These are phyloP conservation scores for Crithidia fasciculata DNA, from an alignment of 208 protist genomes.

Conservation along the genomic window DNA sequence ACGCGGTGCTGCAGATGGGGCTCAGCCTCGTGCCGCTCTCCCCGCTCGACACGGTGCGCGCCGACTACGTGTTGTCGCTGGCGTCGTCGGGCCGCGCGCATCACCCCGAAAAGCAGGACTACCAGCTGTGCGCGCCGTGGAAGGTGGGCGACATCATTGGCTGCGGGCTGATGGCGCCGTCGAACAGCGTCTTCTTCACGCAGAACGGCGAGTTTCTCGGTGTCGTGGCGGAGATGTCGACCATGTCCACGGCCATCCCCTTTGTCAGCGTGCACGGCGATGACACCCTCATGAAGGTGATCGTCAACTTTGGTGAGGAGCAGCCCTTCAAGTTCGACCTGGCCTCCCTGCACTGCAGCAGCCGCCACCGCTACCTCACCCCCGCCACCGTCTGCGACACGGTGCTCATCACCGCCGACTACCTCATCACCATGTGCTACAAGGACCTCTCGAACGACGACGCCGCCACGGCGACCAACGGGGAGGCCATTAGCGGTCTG, in stretches of 20 bases:
- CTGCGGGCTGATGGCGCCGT: conserved; percentile 79
- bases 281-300: conserved; percentile 72
- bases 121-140: conserved; percentile 61
- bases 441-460: conserved; percentile 45
- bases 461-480: conserved; percentile 32
- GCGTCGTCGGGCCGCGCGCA: conserved; percentile 60
- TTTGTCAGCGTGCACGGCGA: conserved; percentile 66
- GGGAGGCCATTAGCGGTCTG: conserved; percentile 67
- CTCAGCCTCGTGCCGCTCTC: conserved; percentile 58
- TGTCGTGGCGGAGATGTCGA: conserved; percentile 54
- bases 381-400: conserved; percentile 59
- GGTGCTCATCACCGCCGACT: conserved; percentile 71
- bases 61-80: conserved; percentile 54
- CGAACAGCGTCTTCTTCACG: conserved; percentile 89
- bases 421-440: conserved; percentile 80
- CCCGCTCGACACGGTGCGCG: conserved; percentile 40
- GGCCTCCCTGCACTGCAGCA: conserved; percentile 72
- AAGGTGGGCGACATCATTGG: conserved; percentile 83
- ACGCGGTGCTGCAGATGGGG: conserved; percentile 59
- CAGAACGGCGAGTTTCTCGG: conserved; percentile 88
- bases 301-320: conserved; percentile 90
- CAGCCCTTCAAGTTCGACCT: conserved; percentile 86
- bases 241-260: conserved; percentile 59
- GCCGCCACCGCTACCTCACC: conserved; percentile 59
- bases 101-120: conserved; percentile 28